Base-by-base conservation (phyloP, 768 basidiomycete species). In the Serendipita indica region DNA sequence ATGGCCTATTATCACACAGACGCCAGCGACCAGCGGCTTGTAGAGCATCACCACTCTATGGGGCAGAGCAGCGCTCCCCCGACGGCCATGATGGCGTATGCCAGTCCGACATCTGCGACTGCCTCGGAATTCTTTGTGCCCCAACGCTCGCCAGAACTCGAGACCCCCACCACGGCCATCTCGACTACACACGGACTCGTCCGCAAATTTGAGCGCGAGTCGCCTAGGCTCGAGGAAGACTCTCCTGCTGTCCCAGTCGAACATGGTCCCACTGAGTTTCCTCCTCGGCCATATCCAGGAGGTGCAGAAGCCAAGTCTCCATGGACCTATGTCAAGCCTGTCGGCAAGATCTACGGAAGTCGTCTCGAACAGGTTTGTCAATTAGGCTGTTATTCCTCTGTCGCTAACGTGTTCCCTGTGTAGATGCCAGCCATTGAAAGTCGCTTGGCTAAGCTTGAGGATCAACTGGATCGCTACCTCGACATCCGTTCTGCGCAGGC, bases 191-290 rank as follows among this genome's bases (percentile, higher is more conserved):
- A 37, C 35, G 10, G 10, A 10, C 22, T 16, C 4, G 22, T 54
- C n/a, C 49, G 32, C 10, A 54, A 54, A 28, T 7, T 27, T 18
- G 49, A 54, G 32, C 3, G 22, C 22, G 49, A 54, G 10, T 54
- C 49, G 10, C 49, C 49, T 4, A 20, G 30, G 25, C 30, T 33
- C 16, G 16, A 27, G 13, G 45, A 46, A 27, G 16, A 46, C 45
- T 4, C 32, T 16, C 32, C 32, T 18, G 10, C 10, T 16, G 61
- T 39, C 18, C 54, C 61, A 14, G 62, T 62, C 43, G 60, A 62
- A 46, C 62, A 62, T 30, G 62, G 60, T 10, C 62, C 62, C 3
- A 39, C 62, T 6, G 61, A 62, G 60, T 58, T 61, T 27, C 62
- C 62, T 18, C 62, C 62, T 3, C 6, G 54, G 27, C 49, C 60